Conservation (phyloP, 2,329 filamentous ascomycete species). For the Ilyonectria sp. region DNA sequence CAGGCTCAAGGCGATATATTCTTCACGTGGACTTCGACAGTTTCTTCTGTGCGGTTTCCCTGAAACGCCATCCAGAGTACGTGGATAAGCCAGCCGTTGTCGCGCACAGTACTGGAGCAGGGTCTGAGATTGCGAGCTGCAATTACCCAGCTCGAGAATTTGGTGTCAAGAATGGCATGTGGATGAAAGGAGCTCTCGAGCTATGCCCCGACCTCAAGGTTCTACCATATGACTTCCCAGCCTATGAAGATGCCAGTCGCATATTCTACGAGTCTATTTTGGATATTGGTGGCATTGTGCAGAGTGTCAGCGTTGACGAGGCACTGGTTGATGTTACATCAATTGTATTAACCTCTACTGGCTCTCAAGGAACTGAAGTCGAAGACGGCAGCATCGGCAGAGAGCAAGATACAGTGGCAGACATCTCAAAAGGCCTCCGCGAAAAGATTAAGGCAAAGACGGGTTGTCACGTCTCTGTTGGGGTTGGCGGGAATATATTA, state of each 20-base stretch:
- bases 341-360: conserved; percentile 75
- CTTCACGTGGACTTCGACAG: conserved; percentile 98
- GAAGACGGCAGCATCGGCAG: conserved; percentile 80
- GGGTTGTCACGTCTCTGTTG: conserved; percentile 90
- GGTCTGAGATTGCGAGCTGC: conserved; percentile 97
- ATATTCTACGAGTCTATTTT: conserved; percentile 91
- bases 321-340: conserved; percentile 88
- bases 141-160: conserved; percentile 92
- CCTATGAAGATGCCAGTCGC: conserved; percentile 91
- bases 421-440: conserved; percentile 76
- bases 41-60: conserved; percentile 95
- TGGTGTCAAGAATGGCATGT: conserved; percentile 98
- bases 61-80: conserved; percentile 82
- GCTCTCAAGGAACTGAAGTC: conserved; percentile 74
- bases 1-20: conserved; percentile 82
- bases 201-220: conserved; percentile 89
- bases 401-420: conserved; percentile 84
- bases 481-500: conserved; percentile 91
- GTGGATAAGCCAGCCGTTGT: conserved; percentile 87
- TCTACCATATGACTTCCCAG: conserved; percentile 95
- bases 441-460: conserved; percentile 81
- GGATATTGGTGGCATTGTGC: conserved; percentile 84
- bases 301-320: conserved; percentile 98
- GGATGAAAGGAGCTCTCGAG: conserved; percentile 93
- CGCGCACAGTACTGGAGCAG: conserved; percentile 86